Conservation (phyloP, 306 rosid genomes). For the Nissolia schottii region DNA sequence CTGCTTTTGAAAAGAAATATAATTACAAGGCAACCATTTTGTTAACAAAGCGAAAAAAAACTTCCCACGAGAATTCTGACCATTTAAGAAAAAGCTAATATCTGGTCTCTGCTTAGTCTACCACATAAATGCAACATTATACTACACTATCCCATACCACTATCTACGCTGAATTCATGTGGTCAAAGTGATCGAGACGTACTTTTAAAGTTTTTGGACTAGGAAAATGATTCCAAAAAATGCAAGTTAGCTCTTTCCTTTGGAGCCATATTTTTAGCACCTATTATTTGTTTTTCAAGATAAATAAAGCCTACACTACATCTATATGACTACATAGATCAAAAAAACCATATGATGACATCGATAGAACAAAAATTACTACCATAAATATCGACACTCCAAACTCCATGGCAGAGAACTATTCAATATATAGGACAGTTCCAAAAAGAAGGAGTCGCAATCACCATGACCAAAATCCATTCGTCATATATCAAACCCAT, state of each 20-base stretch:
- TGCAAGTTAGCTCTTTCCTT: conserved; percentile 2
- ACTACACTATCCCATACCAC: background rate
- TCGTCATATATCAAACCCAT: conserved; percentile 17
- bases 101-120: conserved; percentile 1
- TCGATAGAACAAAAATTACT: background rate
- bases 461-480: conserved; percentile 21
- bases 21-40: background rate
- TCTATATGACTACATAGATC: background rate
- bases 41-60: background rate
- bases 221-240: conserved; percentile 8
- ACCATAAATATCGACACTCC: background rate
- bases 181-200: background rate
- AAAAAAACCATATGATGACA: no score
- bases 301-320: conserved; percentile 3
- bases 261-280: background rate
- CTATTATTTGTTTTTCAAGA: background rate
- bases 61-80: conserved; percentile 9
- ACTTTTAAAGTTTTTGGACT: background rate
- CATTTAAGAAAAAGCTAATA: conserved; percentile 32
- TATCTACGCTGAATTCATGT: background rate
- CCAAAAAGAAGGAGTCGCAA: conserved; percentile 20
- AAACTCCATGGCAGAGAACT: background rate
- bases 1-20: background rate
- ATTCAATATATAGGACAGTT: conserved; percentile 12
- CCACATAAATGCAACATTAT: conserved; percentile 28